A percentile compares a stretch with the other conserved stretches of the same genome.
These are phyloP conservation scores for grape (Vitis vinifera) DNA, from an alignment of 164 flowering plant genomes.

Conservation along the genomic window ASM3070453v1 NC_081809.1:80501-81000, in stretches of 20 bases:
- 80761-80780: constrained; percentile 53
- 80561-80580: not conserved
- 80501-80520: not conserved
- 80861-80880: not conserved
- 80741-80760: constrained; percentile 81
- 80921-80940: not conserved
- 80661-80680: constrained; percentile 76
- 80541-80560: too few species aligned
- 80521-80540: too few species aligned
- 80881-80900: not conserved
- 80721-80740: constrained; percentile 72
- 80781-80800: not conserved
- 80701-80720: constrained; percentile 71
- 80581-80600: not conserved
- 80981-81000: not conserved
- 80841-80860: not conserved
- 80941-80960: constrained; percentile 1
- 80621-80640: constrained; percentile 20
- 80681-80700: constrained; percentile 40
- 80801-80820: not conserved
- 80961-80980: not conserved
- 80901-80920: not conserved
- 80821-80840: too few species aligned
- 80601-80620: not conserved
- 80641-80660: constrained; percentile 79